Conservation (phyloP, 108 stramenopile species). For the Epipyxis sp. region DNA sequence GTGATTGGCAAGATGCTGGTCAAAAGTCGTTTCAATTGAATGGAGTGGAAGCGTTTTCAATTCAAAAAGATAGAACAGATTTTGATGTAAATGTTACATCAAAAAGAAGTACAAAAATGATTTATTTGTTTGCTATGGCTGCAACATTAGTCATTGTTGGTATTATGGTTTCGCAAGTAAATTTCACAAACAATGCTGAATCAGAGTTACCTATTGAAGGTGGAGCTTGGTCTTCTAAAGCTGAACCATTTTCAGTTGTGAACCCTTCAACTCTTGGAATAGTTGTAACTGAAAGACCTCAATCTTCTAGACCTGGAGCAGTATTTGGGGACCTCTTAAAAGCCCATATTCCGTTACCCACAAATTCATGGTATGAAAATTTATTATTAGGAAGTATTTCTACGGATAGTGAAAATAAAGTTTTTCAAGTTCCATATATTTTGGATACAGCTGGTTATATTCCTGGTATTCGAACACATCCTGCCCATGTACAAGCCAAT, state of each 20-base stretch:
- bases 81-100: no score
- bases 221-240: conserved; percentile 6
- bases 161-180: no score
- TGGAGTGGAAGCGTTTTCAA: no score
- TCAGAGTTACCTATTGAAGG: neutral
- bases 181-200: no score
- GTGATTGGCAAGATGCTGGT: no score
- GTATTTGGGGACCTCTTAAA: neutral
- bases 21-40: no score
- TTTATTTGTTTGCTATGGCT: no score
- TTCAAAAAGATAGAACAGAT: no score
- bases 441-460: conserved; percentile 16
- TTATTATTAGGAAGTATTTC: neutral
- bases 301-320: neutral
- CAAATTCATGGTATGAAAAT: conserved; percentile 28
- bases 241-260: neutral
- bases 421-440: conserved; percentile 33
- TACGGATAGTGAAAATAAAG: neutral
- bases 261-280: neutral
- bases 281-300: neutral
- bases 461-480: conserved; percentile 9
- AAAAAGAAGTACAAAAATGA: no score
- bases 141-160: no score
- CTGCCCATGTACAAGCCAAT: conserved; percentile 26
- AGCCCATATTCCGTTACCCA: conserved; percentile 8